phyloP scores from a whole-genome alignment of 192 early-diverging fungal species.

The Coemansia reversa region DNA sequence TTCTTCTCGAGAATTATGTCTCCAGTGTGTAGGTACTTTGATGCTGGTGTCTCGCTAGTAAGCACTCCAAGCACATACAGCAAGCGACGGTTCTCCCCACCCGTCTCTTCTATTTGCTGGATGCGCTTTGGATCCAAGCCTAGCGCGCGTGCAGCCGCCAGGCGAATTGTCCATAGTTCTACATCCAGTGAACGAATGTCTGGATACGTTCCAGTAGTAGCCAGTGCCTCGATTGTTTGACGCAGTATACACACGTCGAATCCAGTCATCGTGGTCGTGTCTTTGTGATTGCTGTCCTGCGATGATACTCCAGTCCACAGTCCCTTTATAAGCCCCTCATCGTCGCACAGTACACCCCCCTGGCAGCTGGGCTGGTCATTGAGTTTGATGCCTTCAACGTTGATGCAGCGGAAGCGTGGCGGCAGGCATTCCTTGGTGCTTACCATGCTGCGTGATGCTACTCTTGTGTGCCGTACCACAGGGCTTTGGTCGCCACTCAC shows the following conservation, averaged over 20 bases:
- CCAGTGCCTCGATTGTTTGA: constrained; percentile 53
- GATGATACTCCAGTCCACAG: constrained; percentile 73
- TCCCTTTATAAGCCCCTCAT: constrained; percentile 58
- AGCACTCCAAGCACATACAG: constrained; percentile 64
- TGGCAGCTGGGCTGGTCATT: constrained; percentile 66
- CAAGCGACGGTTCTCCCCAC: constrained; percentile 52
- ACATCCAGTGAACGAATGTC: constrained; percentile 61
- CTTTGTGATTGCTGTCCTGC: constrained; percentile 65
- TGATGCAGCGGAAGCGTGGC: constrained; percentile 75
- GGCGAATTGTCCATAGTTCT: constrained; percentile 70
- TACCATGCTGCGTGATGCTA: constrained; percentile 56
- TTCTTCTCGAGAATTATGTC: constrained; percentile 69
- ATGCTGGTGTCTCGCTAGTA: constrained; percentile 50
- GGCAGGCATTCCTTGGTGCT: constrained; percentile 68
- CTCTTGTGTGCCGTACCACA: constrained; percentile 54
- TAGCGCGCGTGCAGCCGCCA: constrained; percentile 66
- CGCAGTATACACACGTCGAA: constrained; percentile 40
- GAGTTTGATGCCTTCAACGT: constrained; percentile 71
- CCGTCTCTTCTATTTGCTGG: constrained; percentile 39
- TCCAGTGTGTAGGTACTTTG: constrained; percentile 58
- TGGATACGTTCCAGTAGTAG: constrained; percentile 42
- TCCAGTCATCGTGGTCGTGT: constrained; percentile 62
- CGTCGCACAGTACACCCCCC: constrained; percentile 66
- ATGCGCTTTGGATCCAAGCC: constrained; percentile 67
- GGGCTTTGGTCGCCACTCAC: constrained; percentile 65